Conservation (phyloP, 345 rosid genomes). For the Camelina neglecta region DNA sequence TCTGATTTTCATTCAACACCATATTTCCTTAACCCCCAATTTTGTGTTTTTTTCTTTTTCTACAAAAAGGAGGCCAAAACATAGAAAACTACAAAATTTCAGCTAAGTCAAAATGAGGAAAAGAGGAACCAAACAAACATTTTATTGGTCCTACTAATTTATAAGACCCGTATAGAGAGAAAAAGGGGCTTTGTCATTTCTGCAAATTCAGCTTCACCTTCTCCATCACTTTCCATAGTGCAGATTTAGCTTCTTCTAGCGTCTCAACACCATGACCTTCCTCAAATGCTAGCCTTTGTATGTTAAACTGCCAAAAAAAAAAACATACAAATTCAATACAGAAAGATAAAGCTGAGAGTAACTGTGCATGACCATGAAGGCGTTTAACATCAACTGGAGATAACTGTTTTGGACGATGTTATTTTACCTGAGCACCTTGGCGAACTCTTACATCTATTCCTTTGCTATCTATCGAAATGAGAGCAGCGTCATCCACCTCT, state of each 20-base stretch:
- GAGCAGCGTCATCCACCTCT: constrained; percentile 93
- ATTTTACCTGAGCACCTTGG: constrained; percentile 91
- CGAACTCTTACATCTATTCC: constrained; percentile 90
- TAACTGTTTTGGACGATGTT: neutral
- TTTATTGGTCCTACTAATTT: constrained; percentile 11
- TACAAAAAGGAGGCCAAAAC: constrained; percentile 11
- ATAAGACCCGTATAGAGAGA: constrained; percentile 2
- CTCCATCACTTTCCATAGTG: constrained; percentile 72
- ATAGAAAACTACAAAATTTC: constrained; percentile 27
- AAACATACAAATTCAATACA: constrained; percentile 2
- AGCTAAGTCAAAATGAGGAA: constrained; percentile 18
- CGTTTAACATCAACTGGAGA: neutral
- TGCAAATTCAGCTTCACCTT: constrained; percentile 67
- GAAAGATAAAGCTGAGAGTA: neutral
- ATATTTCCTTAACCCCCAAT: neutral
- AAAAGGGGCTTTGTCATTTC: constrained; percentile 39
- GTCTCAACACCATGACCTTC: constrained; percentile 78
- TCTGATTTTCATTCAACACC: neutral
- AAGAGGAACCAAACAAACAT: constrained; percentile 19
- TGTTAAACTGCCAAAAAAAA: constrained; percentile 62
- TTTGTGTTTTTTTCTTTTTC: neutral
- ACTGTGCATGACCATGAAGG: constrained; percentile 2
- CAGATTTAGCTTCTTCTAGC: constrained; percentile 87
- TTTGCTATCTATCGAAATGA: constrained; percentile 95
- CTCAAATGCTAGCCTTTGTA: constrained; percentile 89